phyloP scores from a whole-genome alignment of 306 rosid genomes.

The Ceratonia siliqua region DNA sequence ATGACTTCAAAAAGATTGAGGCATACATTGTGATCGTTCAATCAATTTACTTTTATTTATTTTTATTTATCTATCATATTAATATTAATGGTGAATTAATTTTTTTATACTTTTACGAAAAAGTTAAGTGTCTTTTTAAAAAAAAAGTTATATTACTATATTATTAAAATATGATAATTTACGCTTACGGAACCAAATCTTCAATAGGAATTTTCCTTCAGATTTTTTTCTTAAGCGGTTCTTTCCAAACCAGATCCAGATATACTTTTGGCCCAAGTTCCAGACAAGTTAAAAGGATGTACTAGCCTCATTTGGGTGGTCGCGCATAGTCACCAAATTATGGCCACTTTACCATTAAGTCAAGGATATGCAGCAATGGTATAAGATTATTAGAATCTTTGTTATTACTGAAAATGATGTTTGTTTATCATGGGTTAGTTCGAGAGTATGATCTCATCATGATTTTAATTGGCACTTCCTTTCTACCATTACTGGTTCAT shows the following conservation, averaged over 20 bases:
- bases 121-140: too few species aligned
- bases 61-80: too few species aligned
- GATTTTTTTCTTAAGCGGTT: too few species aligned
- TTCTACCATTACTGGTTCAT: conserved; percentile 40
- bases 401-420: conserved; percentile 22
- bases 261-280: not conserved
- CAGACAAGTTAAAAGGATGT: not conserved
- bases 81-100: too few species aligned
- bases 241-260: not conserved
- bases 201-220: too few species aligned
- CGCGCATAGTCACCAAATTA: not conserved
- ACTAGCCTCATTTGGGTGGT: not conserved
- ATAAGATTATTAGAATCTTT: conserved; percentile 28
- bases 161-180: too few species aligned
- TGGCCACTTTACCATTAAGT: not conserved
- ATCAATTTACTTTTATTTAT: too few species aligned
- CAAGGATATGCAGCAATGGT: conserved; percentile 12
- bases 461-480: conserved; percentile 19
- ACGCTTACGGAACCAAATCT: too few species aligned
- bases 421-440: conserved; percentile 30
- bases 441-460: not conserved
- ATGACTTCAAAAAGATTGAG: too few species aligned
- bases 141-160: too few species aligned
- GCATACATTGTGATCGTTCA: too few species aligned
- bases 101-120: too few species aligned